These are phyloP conservation scores for Umbelopsis sp. DNA, from an alignment of 371 early-diverging fungal genomes.

Conservation along the genomic window DNA sequence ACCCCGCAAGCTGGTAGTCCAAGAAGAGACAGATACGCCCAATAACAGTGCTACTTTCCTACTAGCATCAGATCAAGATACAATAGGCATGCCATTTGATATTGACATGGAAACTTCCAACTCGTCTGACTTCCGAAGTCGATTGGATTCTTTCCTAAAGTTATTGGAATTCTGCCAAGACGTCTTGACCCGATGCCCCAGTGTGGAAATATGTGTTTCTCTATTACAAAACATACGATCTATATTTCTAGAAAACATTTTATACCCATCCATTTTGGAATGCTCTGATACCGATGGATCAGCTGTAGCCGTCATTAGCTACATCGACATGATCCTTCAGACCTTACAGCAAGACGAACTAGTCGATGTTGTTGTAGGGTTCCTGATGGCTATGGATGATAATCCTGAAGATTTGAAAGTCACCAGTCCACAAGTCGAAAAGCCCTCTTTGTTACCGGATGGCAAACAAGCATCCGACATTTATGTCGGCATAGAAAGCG, in stretches of 20 bases:
- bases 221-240: slow-evolving; percentile 71
- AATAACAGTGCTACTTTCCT: slow-evolving; percentile 49
- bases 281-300: slow-evolving; percentile 93
- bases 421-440: slow-evolving; percentile 3
- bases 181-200: slow-evolving; percentile 80
- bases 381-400: slow-evolving; percentile 73
- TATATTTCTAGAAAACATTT: slow-evolving; percentile 83
- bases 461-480: slow-evolving; percentile 29
- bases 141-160: slow-evolving; percentile 79
- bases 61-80: slow-evolving; percentile 43
- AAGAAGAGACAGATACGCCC: slow-evolving; percentile 41
- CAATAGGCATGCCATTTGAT: slow-evolving; percentile 24
- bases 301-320: slow-evolving; percentile 87
- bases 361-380: slow-evolving; percentile 73
- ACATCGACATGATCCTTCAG: slow-evolving; percentile 83
- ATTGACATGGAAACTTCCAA: slow-evolving; percentile 56
- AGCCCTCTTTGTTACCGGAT: neutral
- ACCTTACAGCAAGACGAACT: slow-evolving; percentile 76
- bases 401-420: slow-evolving; percentile 24
- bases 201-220: slow-evolving; percentile 62
- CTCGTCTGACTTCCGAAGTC: slow-evolving; percentile 69
- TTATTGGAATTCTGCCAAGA: slow-evolving; percentile 86
- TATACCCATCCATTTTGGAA: slow-evolving; percentile 85
- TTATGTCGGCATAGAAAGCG: slow-evolving; percentile 30
- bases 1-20: slow-evolving; percentile 76